Evolutionary conservation across 495 filamentous ascomycete species (phyloP).

Genomic region (Penicillium angulare): DNA sequence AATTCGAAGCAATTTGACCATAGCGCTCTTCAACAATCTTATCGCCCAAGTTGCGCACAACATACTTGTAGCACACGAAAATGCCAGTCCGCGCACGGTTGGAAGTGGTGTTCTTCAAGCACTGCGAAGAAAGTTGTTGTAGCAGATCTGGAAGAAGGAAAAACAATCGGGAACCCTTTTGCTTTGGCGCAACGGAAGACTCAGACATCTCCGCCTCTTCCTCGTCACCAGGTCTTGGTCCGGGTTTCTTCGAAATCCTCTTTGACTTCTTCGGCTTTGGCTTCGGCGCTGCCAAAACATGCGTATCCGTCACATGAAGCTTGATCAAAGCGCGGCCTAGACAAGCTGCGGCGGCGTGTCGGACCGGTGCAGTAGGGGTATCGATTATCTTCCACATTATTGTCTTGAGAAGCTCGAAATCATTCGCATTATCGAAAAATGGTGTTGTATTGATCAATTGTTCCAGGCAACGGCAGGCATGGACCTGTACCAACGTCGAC

Average conservation of each 20-base stretch:
- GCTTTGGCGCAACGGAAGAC: conserved; percentile 67
- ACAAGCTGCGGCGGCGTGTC: conserved; percentile 85
- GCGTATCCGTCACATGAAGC: conserved; percentile 65
- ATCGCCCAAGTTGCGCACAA: conserved; percentile 71
- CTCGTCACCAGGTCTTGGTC: conserved; percentile 65
- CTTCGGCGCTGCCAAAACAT: conserved; percentile 56
- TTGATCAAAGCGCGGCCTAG: conserved; percentile 77
- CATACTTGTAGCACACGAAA: conserved; percentile 79
- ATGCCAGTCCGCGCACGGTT: conserved; percentile 81
- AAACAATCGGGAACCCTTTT: conserved; percentile 62
- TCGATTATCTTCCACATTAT: conserved; percentile 84
- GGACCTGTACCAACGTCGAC: conserved; percentile 74
- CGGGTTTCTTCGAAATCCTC: conserved; percentile 66
- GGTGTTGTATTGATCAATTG: conserved; percentile 65
- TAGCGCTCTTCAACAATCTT: conserved; percentile 78
- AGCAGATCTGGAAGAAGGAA: conserved; percentile 79
- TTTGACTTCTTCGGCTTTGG: conserved; percentile 73
- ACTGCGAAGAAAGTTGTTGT: conserved; percentile 77
- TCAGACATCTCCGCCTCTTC: conserved; percentile 71
- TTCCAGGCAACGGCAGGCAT: conserved; percentile 78
- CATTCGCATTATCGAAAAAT: conserved; percentile 85
- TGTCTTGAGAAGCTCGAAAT: conserved; percentile 82
- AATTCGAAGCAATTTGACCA: conserved; percentile 71
- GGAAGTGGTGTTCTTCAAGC: conserved; percentile 73
- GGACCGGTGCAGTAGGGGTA: conserved; percentile 65